These are phyloP conservation scores for Penicillium sp. DNA, from an alignment of 2,329 filamentous ascomycete species.

Conservation along the genomic window DNA sequence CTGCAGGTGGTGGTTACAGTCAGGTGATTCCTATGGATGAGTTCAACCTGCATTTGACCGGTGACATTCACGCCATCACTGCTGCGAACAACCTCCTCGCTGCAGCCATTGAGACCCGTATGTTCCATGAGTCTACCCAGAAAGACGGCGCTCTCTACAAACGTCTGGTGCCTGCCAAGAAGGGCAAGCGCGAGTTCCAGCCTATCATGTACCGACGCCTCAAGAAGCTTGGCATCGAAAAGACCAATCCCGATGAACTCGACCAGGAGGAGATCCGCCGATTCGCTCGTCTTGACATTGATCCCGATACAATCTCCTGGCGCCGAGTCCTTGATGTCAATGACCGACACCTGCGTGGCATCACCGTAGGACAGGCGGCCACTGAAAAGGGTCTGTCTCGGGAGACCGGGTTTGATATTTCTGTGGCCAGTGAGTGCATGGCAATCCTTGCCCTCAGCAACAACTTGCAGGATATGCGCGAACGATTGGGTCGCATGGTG, in stretches of 20 bases:
- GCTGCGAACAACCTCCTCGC: slow-evolving; percentile 96
- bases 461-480: slow-evolving; percentile 78
- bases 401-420: slow-evolving; percentile 94
- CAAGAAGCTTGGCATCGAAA: slow-evolving; percentile 92
- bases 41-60: slow-evolving; percentile 96
- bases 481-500: slow-evolving; percentile 91
- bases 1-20: slow-evolving; percentile 94
- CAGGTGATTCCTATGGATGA: slow-evolving; percentile 99
- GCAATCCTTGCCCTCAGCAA: slow-evolving; percentile 93
- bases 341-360: slow-evolving; percentile 82
- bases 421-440: slow-evolving; percentile 97
- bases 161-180: slow-evolving; percentile 81
- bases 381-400: slow-evolving; percentile 87
- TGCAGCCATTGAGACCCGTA: slow-evolving; percentile 92
- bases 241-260: slow-evolving; percentile 86
- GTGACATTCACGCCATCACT: slow-evolving; percentile 95
- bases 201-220: slow-evolving; percentile 88
- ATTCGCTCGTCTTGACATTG: slow-evolving; percentile 93
- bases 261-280: slow-evolving; percentile 80
- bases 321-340: slow-evolving; percentile 94
- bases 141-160: slow-evolving; percentile 83
- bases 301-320: slow-evolving; percentile 96
- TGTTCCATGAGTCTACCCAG: slow-evolving; percentile 96
- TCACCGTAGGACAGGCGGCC: slow-evolving; percentile 79
- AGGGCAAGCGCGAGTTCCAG: slow-evolving; percentile 78